Evolutionary conservation across 352 stramenopile species (phyloP).

Genomic region (Pythium scleroteichum): DNA sequence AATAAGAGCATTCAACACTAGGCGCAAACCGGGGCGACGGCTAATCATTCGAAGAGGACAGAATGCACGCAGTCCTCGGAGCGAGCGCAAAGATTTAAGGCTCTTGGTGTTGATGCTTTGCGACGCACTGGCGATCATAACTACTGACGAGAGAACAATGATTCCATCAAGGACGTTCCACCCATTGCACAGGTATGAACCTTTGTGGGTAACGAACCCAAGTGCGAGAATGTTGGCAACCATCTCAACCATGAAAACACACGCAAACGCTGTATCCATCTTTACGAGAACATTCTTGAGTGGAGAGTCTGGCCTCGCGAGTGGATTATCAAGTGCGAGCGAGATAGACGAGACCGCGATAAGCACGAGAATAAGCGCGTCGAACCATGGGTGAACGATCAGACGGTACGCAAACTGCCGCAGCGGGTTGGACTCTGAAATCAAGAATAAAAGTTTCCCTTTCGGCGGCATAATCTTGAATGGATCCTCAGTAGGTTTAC

Average conservation of each 20-base stretch:
- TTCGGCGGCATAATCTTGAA: too few relatives aligned
- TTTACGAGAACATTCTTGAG: slow-evolving; percentile 55
- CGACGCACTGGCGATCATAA: slow-evolving; percentile 69
- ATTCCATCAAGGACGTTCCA: slow-evolving; percentile 93
- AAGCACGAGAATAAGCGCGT: slow-evolving; percentile 27
- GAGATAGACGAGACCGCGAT: slow-evolving; percentile 71
- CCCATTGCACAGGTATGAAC: slow-evolving; percentile 75
- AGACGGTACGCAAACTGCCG: too few relatives aligned
- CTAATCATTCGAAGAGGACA: slow-evolving; percentile 87
- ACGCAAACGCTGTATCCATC: slow-evolving; percentile 68
- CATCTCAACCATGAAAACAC: slow-evolving; percentile 87
- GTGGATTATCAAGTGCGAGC: slow-evolving; percentile 79
- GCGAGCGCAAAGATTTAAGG: slow-evolving; percentile 65
- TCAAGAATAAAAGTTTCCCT: too few relatives aligned
- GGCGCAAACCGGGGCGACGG: slow-evolving; percentile 61
- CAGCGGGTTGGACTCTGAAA: too few relatives aligned
- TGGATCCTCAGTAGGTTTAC: too few relatives aligned
- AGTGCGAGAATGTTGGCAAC: slow-evolving; percentile 86
- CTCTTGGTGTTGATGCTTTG: neutral
- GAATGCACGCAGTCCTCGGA: slow-evolving; percentile 77
- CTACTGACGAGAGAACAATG: slow-evolving; percentile 72
- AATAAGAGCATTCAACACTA: slow-evolving; percentile 82
- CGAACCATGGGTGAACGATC: too few relatives aligned
- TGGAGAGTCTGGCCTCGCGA: slow-evolving; percentile 41
- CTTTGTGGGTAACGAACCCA: slow-evolving; percentile 63